Evolutionary conservation across 305 asterid species (phyloP).

Genomic region (Nicotiana rustica): DNA sequence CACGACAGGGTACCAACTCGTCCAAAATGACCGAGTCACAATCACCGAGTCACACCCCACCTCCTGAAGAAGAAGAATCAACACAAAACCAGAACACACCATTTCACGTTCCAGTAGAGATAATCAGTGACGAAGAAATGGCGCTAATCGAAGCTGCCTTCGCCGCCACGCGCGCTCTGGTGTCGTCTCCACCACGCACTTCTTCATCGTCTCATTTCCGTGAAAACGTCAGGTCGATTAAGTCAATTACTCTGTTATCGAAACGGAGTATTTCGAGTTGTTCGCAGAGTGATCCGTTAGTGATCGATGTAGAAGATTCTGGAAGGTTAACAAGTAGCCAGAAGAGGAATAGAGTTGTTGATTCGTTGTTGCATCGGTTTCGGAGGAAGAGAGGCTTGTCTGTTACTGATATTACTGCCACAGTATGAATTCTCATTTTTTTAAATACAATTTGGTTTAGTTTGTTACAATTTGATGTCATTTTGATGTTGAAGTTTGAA

Average conservation of each 20-base stretch:
- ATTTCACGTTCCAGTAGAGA: slow-evolving; percentile 64
- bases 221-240: slow-evolving; percentile 52
- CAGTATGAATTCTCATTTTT: slow-evolving; percentile 51
- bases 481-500: neutral
- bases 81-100: neutral
- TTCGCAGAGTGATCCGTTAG: slow-evolving; percentile 33
- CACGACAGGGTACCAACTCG: slow-evolving; percentile 28
- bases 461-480: neutral
- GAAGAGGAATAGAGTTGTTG: slow-evolving; percentile 47
- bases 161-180: slow-evolving; percentile 45
- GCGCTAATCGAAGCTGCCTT: slow-evolving; percentile 54
- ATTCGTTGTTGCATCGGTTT: slow-evolving; percentile 66
- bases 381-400: slow-evolving; percentile 70
- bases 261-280: slow-evolving; percentile 66
- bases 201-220: slow-evolving; percentile 41
- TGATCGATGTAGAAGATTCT: slow-evolving; percentile 70
- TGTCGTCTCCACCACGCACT: slow-evolving; percentile 23
- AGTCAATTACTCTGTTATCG: slow-evolving; percentile 57
- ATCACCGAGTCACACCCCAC: neutral
- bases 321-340: slow-evolving; percentile 45
- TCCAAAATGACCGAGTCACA: slow-evolving; percentile 1
- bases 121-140: slow-evolving; percentile 55
- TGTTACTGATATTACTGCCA: slow-evolving; percentile 80
- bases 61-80: neutral
- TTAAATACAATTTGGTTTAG: neutral